Base-by-base conservation (phyloP, 768 basidiomycete genomes). In the Dioszegia hungarica region DNA sequence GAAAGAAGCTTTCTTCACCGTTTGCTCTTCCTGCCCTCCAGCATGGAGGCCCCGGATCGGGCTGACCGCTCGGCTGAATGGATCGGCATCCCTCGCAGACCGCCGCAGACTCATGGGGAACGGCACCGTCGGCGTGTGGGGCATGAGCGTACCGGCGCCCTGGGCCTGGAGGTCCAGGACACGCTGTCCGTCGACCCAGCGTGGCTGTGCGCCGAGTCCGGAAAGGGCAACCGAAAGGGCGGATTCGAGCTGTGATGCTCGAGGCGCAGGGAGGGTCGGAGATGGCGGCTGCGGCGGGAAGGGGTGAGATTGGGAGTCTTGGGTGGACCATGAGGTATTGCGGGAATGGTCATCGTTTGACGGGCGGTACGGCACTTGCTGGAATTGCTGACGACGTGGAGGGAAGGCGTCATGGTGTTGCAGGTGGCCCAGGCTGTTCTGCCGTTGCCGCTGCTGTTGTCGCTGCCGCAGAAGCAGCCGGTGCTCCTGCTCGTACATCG, bases 151-250 rank as follows among this genome's bases (percentile, higher is more conserved):
- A 1, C 54, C 50, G 1, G 49, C 37, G 3, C 36, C 33, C 2
- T 25, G n/a, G n/a, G n/a, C 43, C 29, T 55, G 40, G 11, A 3
- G 6, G 24, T 38, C 51, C 15, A 2, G 17, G 10, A 56, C 11
- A 1, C 62, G 48, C 41, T 63, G 61, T 9, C 65, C 65, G 31
- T 67, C 39, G 14, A 63, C 34, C 65, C 65, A 67, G 19, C 56
- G 40, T 25, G 62, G 56, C 24, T 51, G 49, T 8, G 24, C 36
- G 17, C 36, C 37, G 19, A 51, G 20, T 12, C 59, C 59, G 6
- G 54, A 48, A 14, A 66, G 43, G 25, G 63, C 63, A 8, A 44
- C 37, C 4, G 57, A 31, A 15, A 64, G 36, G 9, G 56, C 49
- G 28, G 25, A 25, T 24, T 60, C 31, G 15, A 60, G 47, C 17